Base-by-base conservation (phyloP, 2,329 filamentous ascomycete genomes). In the Sporothrix humicola region DNA sequence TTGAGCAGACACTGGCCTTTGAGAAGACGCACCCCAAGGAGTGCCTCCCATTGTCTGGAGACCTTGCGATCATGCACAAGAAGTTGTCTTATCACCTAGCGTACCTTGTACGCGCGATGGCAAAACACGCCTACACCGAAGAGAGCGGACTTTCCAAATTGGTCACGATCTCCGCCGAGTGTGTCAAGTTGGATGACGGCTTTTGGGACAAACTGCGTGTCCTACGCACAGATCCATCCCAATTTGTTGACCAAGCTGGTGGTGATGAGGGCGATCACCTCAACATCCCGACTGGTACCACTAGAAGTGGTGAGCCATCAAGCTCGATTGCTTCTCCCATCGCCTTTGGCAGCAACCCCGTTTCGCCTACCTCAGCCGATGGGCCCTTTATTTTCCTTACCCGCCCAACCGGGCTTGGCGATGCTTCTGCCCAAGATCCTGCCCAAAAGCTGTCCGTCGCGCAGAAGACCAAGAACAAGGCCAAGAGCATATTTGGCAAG, bases 1-100 rank as follows among this genome's bases (percentile, higher is more conserved):
- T 75, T 9, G 70, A 74, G 26, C 74, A 75, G 65, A 70, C 71
- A 15, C 50, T 72, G 4, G 61, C 52, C 6, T 73, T 71, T 26
- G 20, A 63, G 17, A 56, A 48, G 42, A 69, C 52, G 7, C 50
- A 72, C 1, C 26, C 56, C 31, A n/a, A 37, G 20, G 54, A 37
- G 44, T 23, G 4, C 1, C 5, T 54, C 2, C 63, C 63, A 0
- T 1, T 50, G 9, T 26, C 63, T 1, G 56, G 12, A 2, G 15
- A 12, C 6, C 66, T 61, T 2, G 26, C 42, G 0, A 9, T 42
- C 2, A 12, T 37, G 31, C 66, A 61, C 2, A 23, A 20, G 10
- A 58, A 66, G 1, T 13, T 73, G 0, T 37, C 42, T 6, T 68
- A 72, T 52, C 56, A 75, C 42, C 58, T 75, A 17, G 72, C 69